phyloP scores from a whole-genome alignment of 257 asterid species.

The Solanum pimpinellifolium region DNA sequence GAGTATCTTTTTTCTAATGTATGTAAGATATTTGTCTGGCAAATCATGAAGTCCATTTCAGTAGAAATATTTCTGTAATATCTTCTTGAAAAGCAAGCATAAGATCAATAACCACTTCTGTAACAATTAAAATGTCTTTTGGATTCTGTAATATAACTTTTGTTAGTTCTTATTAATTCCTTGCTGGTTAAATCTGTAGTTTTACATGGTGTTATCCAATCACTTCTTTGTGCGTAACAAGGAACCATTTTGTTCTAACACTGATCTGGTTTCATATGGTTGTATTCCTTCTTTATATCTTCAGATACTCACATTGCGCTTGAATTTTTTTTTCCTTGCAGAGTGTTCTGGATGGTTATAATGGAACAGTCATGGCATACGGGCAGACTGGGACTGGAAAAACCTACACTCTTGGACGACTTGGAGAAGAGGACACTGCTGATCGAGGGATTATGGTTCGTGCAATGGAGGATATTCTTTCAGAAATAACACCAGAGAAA shows the following conservation, averaged over 20 bases:
- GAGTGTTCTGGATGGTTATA: conserved; percentile 95
- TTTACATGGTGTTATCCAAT: neutral
- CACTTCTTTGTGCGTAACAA: neutral
- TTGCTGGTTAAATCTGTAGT: neutral
- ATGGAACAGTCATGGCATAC: conserved; percentile 90
- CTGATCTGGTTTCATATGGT: neutral
- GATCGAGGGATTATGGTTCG: conserved; percentile 91
- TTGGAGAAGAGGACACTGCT: conserved; percentile 76
- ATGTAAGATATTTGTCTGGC: neutral
- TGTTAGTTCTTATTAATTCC: neutral
- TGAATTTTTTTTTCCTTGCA: conserved; percentile 12
- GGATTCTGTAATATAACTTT: neutral
- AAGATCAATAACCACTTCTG: neutral
- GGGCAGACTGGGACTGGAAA: conserved; percentile 98
- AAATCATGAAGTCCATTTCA: neutral
- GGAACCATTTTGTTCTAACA: neutral
- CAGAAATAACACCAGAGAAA: conserved; percentile 43
- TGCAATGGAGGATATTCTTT: conserved; percentile 78
- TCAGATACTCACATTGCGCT: neutral
- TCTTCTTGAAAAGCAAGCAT: neutral
- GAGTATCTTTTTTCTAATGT: neutral
- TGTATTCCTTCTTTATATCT: neutral
- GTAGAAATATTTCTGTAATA: neutral
- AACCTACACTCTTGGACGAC: conserved; percentile 78
- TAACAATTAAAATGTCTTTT: neutral